phyloP scores from a whole-genome alignment of 805 yeast species.

The Wickerhamiella bombiphila region DNA sequence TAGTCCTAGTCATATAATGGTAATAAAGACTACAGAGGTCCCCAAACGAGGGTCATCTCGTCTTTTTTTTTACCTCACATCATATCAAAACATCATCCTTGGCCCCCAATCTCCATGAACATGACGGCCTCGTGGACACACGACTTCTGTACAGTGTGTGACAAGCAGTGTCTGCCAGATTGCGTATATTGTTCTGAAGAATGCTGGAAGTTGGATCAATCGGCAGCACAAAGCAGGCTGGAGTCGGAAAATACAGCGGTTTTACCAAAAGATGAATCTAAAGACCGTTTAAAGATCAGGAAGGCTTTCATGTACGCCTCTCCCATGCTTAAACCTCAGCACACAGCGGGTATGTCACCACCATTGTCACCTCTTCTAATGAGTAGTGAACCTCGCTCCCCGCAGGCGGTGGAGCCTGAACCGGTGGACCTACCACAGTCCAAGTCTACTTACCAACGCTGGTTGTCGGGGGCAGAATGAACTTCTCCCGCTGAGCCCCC shows the following conservation, averaged over 20 bases:
- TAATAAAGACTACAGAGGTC: too few relatives aligned
- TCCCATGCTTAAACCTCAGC: conserved; percentile 17
- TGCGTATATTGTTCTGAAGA: conserved; percentile 34
- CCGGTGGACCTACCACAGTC: conserved; percentile 11
- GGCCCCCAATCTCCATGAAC: too few relatives aligned
- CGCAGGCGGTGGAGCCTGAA: background rate
- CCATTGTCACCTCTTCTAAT: conserved; percentile 17
- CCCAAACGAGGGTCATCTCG: too few relatives aligned
- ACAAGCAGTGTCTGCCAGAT: conserved; percentile 32
- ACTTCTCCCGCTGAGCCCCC: too few relatives aligned
- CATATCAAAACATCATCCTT: too few relatives aligned
- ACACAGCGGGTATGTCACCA: conserved; percentile 10
- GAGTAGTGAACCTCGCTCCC: conserved; percentile 6
- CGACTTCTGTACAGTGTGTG: conserved; percentile 47
- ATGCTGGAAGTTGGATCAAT: conserved; percentile 22
- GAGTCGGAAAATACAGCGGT: background rate
- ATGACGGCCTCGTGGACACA: conserved; percentile 26
- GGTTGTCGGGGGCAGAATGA: conserved; percentile 9
- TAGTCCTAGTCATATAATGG: too few relatives aligned
- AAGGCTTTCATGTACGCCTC: conserved; percentile 14
- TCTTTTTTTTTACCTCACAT: too few relatives aligned
- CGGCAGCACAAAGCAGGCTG: background rate
- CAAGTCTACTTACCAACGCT: conserved; percentile 15
- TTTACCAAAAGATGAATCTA: background rate
- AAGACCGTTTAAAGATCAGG: background rate